These are phyloP conservation scores for Leishmania arabica DNA, from an alignment of 208 protist species.

Conservation along the genomic window DNA sequence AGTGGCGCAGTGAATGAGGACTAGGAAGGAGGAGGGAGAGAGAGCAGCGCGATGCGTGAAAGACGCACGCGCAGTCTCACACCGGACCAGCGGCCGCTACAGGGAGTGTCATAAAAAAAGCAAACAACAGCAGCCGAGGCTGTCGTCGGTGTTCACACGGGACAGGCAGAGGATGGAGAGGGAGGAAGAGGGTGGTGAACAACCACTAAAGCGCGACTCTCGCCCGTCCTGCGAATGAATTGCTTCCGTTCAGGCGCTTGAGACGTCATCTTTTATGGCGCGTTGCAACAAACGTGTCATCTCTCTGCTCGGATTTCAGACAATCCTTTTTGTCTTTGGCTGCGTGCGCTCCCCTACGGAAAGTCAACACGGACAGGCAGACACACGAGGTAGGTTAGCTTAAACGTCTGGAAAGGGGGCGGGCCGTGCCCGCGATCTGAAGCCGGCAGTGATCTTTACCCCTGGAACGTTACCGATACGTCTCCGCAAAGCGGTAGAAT, in stretches of 20 bases:
- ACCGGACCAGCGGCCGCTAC: not conserved
- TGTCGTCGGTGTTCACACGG: not conserved
- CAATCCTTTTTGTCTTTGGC: not conserved
- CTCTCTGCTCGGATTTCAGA: not conserved
- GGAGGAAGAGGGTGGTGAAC: too few species aligned
- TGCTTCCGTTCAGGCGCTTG: not conserved
- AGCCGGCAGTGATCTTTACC: not conserved
- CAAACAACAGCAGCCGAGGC: not conserved
- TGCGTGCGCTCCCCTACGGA: not conserved
- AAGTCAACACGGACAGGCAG: not conserved
- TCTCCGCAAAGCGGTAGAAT: constrained; percentile 44
- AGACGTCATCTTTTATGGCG: not conserved
- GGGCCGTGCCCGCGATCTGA: not conserved
- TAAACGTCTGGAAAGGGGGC: constrained; percentile 2
- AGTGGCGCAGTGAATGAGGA: not conserved
- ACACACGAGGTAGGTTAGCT: not conserved
- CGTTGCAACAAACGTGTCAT: not conserved
- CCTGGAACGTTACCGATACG: not conserved
- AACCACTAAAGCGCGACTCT: not conserved
- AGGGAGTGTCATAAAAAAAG: not conserved
- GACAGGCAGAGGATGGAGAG: not conserved
- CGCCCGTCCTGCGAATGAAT: not conserved
- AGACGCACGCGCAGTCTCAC: not conserved
- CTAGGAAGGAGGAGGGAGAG: not conserved
- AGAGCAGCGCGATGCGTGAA: not conserved